Evolutionary conservation across 305 asterid genomes (phyloP).

Genomic region (Solanum chacoense): DNA sequence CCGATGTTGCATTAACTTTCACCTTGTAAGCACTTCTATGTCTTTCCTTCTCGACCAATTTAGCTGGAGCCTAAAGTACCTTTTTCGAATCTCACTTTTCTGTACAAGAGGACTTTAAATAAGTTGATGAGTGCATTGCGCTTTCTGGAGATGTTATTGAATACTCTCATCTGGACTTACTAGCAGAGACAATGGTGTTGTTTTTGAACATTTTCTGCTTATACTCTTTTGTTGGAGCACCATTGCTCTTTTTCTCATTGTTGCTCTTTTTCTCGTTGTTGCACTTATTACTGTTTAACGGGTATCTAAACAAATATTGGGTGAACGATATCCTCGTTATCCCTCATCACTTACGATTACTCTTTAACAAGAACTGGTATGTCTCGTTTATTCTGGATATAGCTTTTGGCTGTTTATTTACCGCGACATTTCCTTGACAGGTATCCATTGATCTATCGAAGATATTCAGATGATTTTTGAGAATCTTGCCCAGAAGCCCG

Average conservation of each 20-base stretch:
- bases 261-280: not conserved
- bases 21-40: not conserved
- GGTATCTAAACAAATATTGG: not conserved
- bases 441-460: slow-evolving; percentile 55
- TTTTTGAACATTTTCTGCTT: not conserved
- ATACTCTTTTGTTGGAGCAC: not conserved
- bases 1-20: not conserved
- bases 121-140: not conserved
- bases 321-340: not conserved
- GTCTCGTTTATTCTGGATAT: not conserved
- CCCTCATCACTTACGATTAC: not conserved
- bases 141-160: not conserved
- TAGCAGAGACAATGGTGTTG: not conserved
- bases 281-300: not conserved
- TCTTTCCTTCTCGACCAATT: not conserved
- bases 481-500: slow-evolving; percentile 70
- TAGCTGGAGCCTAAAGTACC: not conserved
- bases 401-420: not conserved
- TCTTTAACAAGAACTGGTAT: not conserved
- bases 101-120: not conserved
- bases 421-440: slow-evolving; percentile 19
- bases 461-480: slow-evolving; percentile 73
- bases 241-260: not conserved
- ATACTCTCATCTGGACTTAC: not conserved
- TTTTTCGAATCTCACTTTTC: not conserved